Percentiles rank a stretch among this genome's conserved stretches.
These are phyloP conservation scores for Trametes villosa DNA, from an alignment of 768 basidiomycete genomes.

Conservation along the genomic window DNA sequence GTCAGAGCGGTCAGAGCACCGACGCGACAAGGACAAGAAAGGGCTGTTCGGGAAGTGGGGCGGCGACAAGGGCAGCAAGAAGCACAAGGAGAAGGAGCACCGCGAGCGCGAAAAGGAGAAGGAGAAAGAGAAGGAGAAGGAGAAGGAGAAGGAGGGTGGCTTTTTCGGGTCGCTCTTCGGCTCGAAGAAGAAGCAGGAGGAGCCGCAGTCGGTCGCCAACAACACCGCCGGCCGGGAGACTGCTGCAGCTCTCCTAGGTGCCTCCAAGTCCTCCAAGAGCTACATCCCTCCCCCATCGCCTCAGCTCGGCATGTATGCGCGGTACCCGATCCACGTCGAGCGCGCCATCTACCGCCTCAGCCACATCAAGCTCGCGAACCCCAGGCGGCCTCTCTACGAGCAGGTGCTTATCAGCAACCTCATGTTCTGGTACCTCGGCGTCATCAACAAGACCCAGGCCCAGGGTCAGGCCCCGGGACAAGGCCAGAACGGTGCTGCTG, in stretches of 20 bases:
- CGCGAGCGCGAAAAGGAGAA: conserved; percentile 46
- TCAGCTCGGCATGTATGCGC: conserved; percentile 57
- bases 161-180: conserved; percentile 95
- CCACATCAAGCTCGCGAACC: conserved; percentile 99
- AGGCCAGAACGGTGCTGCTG: conserved; percentile 39
- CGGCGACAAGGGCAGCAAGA: conserved; percentile 66
- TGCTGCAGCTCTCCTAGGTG: conserved; percentile 84
- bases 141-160: conserved; percentile 72
- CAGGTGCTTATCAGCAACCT: conserved; percentile 92
- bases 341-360: conserved; percentile 96
- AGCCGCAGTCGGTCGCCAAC: conserved; percentile 43
- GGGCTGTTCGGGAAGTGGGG: conserved; percentile 71
- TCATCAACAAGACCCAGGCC: conserved; percentile 85
- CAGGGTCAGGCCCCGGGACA: conserved; percentile 23
- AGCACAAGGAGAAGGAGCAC: conserved; percentile 43
- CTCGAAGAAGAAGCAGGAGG: conserved; percentile 85
- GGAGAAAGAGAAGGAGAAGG: conserved; percentile 69
- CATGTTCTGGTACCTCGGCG: conserved; percentile 99
- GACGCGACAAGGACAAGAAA: conserved; percentile 69
- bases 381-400: conserved; percentile 93
- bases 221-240: conserved; percentile 75
- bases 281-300: conserved; percentile 67
- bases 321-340: conserved; percentile 98
- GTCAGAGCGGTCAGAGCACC: conserved; percentile 27
- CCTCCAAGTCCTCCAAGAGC: conserved; percentile 78